Conservation (phyloP, 495 filamentous ascomycete genomes). For the Tuber calosporum region DNA sequence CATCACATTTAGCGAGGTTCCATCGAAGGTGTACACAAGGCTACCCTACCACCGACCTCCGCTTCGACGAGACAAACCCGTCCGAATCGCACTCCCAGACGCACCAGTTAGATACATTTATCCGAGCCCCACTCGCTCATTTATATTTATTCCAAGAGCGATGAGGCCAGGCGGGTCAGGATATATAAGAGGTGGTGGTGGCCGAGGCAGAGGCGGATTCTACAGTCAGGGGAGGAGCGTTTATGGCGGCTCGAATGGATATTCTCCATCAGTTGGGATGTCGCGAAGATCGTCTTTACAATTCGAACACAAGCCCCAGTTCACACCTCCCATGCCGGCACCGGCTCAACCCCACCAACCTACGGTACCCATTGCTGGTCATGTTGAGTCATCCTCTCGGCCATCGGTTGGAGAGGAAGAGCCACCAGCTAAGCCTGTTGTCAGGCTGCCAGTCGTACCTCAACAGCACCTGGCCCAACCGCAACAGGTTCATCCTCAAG, state of each 20-base stretch:
- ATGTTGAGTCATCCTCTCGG: constrained; percentile 55
- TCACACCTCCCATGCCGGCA: constrained; percentile 12
- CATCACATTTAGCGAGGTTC: constrained; percentile 61
- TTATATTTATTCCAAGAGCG: constrained; percentile 95
- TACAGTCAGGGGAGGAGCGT: constrained; percentile 66
- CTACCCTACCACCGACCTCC: constrained; percentile 92
- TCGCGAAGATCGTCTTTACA: constrained; percentile 84
- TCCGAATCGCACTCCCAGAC: constrained; percentile 82
- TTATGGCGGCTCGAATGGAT: constrained; percentile 67
- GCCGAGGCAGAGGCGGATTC: constrained; percentile 62
- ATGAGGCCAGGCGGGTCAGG: constrained; percentile 61
- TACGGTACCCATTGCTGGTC: constrained; percentile 2
- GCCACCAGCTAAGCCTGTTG: constrained; percentile 65
- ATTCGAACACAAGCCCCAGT: constrained; percentile 28
- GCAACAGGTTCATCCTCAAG: constrained; percentile 42
- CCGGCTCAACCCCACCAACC: constrained; percentile 18
- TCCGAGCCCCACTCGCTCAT: constrained; percentile 79
- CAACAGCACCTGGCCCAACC: constrained; percentile 22
- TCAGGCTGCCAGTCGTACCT: constrained; percentile 59
- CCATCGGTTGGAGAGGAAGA: constrained; percentile 48
- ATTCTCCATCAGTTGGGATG: constrained; percentile 84
- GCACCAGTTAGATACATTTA: constrained; percentile 77
- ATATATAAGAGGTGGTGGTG: constrained; percentile 54
- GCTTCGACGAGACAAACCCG: constrained; percentile 90
- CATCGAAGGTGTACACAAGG: constrained; percentile 79